Base-by-base conservation (phyloP, 2,329 filamentous ascomycete genomes). In the Fusarium mundagurra region DNA sequence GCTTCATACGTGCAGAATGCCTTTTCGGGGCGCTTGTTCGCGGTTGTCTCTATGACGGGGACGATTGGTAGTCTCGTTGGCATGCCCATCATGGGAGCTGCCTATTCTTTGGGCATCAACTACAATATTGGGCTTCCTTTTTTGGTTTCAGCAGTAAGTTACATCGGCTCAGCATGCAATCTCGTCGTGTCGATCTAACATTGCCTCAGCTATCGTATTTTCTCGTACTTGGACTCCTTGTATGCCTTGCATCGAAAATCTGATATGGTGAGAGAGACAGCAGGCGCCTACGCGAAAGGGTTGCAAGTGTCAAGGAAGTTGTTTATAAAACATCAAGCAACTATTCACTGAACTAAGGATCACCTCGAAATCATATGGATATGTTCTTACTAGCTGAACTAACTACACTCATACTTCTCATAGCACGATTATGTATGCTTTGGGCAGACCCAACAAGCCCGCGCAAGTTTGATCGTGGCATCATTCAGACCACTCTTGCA, bases 21-120 rank as follows among this genome's bases (percentile, higher is more conserved):
- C 6, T 66, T 58, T 36, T 67, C 64, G 6, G 64, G 64, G 8
- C 61, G 64, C 2, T 34, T 67, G 7, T 67, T 67, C 13, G 50
- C 64, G 4, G 43, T 38, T 10, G 38, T 66, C 13, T 47, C 48
- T n/a, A 22, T 65, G n/a, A 38, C 29, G 6, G 64, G 45, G 5
- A 67, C 36, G 14, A 43, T 59, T 24, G 61, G 43, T 14, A 48
- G 64, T 38, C 50, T 67, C 20, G 8, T 67, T n/a, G 50, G 36
- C 8, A 24, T 39, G 36, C 29, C 48, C 20, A 22, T 66, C 27
- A 59, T 66, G 61, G 55, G 55, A 24, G 55, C 41, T 36, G 55
- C 55, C 16, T 59, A 59, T 36, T 59, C 55, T 36, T 59, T 59
- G 31, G 31, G 55, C 17, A 36, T 59, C 39, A 22, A 29, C 55